Evolutionary conservation across 768 basidiomycete species (phyloP), one percentile per base, ranked within the genome.

Genomic region (Boletus vermiculosoides): DNA sequence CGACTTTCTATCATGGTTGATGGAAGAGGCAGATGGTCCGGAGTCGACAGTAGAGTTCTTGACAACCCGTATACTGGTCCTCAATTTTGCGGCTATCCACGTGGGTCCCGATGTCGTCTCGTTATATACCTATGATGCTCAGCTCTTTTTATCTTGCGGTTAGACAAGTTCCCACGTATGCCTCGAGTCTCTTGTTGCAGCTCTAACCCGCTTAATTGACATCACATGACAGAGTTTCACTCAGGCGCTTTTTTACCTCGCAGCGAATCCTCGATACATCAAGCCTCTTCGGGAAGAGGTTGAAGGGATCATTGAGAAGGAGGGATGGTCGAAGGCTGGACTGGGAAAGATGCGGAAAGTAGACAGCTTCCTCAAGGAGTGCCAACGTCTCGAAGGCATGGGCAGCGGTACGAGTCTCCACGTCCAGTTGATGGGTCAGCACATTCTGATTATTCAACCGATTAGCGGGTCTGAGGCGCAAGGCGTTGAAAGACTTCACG

Each of bases 341-440:
- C 25, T 76, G n/a, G 56, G 37, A 11, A 69, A 68, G 37, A 67
- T 75, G 66, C 68, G 59, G 47, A 72, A 72, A 55, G 50, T 78
- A 3, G 77, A 79, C 44, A 79, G 76, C 33, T 78, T 80, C 50
- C 60, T 60, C 6, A 60, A 15, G 30, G 59, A 60, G 10, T 60
- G 51, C 13, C 58, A 54, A 15, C 59, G 58, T 18, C 20, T 61
- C 11, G 59, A 61, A 23, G 52, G 52, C 30, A 41, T n/a, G 1
- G 4, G 5, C 15, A 65, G 65, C 0, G 64, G 77, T 59, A 73
- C 68, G 1, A 69, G 10, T 49, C 15, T 13, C 20, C 11, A 8
- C 37, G 12, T 20, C 22, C 66, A 0, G 48, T 69, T 3, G 2
- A 15, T 23, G 4, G 4, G 15, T 10, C 16, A 9, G 7, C 15